These are phyloP conservation scores for Dillenia suffruticosa DNA, from an alignment of 164 flowering plant genomes.

Conservation along the genomic window DNA sequence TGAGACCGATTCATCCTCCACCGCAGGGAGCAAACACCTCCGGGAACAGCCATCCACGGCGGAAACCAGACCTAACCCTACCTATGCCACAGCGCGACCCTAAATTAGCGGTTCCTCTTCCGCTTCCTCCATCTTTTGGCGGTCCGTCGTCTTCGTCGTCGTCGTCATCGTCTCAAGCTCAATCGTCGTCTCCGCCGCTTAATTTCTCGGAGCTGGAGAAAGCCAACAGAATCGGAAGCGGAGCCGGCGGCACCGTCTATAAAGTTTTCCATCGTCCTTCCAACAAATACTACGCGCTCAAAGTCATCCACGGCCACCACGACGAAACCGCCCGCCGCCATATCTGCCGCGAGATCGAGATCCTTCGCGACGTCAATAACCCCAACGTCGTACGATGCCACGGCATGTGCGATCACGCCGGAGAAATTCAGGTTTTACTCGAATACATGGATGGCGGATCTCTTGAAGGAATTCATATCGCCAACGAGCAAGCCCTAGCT, in stretches of 20 bases:
- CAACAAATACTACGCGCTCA: constrained; percentile 53
- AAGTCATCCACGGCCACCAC: constrained; percentile 81
- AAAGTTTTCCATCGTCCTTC: constrained; percentile 66
- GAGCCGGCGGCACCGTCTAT: constrained; percentile 85
- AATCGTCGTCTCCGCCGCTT: constrained; percentile 11
- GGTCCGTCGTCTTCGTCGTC: constrained; percentile 8
- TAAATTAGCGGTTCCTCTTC: constrained; percentile 66
- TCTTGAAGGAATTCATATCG: constrained; percentile 47
- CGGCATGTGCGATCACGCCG: constrained; percentile 69
- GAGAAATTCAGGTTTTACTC: constrained; percentile 76
- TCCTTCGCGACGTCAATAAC: constrained; percentile 67
- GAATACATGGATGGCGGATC: constrained; percentile 93
- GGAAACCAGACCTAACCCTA: constrained; percentile 57
- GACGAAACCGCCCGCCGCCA: constrained; percentile 74
- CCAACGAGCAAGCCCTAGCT: constrained; percentile 45
- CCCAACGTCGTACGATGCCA: constrained; percentile 74
- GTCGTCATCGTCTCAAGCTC: constrained; percentile 12
- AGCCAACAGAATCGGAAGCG: constrained; percentile 65
- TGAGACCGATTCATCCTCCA: constrained; percentile 40
- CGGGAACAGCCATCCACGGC: constrained; percentile 32
- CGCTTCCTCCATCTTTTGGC: constrained; percentile 48
- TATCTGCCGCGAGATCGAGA: constrained; percentile 85
- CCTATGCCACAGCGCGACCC: constrained; percentile 74
- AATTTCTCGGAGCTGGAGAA: constrained; percentile 59
- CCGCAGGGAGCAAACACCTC: constrained; percentile 7